Evolutionary conservation across 176 grass and related monocot genomes (phyloP).

Genomic region (Cenchrus fungigraminus): DNA sequence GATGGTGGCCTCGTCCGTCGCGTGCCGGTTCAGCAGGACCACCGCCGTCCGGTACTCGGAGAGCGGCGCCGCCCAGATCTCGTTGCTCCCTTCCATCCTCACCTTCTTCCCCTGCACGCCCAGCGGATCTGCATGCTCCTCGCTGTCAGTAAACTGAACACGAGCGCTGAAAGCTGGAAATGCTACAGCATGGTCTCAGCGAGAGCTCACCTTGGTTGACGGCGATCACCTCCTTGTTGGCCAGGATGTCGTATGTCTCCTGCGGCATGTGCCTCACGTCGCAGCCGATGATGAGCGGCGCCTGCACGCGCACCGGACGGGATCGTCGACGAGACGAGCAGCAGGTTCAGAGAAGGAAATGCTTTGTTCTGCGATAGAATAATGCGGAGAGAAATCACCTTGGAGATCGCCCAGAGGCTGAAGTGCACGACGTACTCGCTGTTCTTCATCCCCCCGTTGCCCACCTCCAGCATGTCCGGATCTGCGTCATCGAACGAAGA

Average conservation of each 20-base stretch:
- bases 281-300: conserved; percentile 90
- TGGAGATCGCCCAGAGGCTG: conserved; percentile 89
- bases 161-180: not conserved
- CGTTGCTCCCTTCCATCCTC: conserved; percentile 77
- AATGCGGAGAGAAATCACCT: conserved; percentile 39
- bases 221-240: conserved; percentile 93
- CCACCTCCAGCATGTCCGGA: conserved; percentile 94
- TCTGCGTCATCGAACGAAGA: conserved; percentile 36
- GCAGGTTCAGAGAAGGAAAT: not conserved
- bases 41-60: conserved; percentile 60
- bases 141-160: not conserved
- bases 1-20: conserved; percentile 40
- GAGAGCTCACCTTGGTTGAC: conserved; percentile 73
- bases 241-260: conserved; percentile 70
- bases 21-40: conserved; percentile 62
- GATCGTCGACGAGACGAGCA: not conserved
- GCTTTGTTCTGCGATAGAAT: not conserved
- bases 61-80: conserved; percentile 81
- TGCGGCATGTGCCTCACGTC: conserved; percentile 75
- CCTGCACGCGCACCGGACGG: conserved; percentile 28
- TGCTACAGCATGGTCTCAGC: too few species aligned
- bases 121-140: conserved; percentile 50
- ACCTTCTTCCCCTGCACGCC: conserved; percentile 94
- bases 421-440: conserved; percentile 87
- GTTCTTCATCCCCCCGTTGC: conserved; percentile 83